Evolutionary conservation across 148 eudicot species (phyloP).

Genomic region (Nepenthes mirabilis): DNA sequence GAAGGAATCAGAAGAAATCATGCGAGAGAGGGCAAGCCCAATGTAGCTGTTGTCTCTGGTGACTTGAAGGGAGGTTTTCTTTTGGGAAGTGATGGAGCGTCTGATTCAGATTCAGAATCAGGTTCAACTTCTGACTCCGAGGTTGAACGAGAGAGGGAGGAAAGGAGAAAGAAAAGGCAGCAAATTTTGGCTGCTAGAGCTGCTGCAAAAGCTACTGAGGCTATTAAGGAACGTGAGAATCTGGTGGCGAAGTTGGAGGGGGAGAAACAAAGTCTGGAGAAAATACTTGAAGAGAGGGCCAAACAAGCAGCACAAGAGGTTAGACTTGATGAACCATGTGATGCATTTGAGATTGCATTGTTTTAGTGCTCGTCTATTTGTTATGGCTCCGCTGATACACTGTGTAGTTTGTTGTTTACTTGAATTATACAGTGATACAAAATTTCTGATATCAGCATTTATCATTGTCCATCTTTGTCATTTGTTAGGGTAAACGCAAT

Average conservation of each 20-base stretch:
- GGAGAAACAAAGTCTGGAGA: constrained; percentile 90
- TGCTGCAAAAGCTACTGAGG: constrained; percentile 69
- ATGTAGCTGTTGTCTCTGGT: constrained; percentile 11
- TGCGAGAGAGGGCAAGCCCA: constrained; percentile 8
- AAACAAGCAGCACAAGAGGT: constrained; percentile 93
- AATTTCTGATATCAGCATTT: too few relatives aligned
- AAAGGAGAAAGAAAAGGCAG: constrained; percentile 47
- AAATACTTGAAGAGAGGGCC: constrained; percentile 85
- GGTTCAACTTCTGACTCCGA: constrained; percentile 67
- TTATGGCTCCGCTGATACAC: too few relatives aligned
- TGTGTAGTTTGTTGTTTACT: too few relatives aligned
- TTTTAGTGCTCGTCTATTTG: not conserved
- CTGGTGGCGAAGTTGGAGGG: constrained; percentile 90
- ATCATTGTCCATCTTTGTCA: too few relatives aligned
- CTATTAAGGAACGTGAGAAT: constrained; percentile 85
- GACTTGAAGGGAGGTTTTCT: constrained; percentile 24
- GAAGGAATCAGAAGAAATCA: constrained; percentile 13
- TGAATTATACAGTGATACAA: too few relatives aligned
- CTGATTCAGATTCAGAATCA: constrained; percentile 62
- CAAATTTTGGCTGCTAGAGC: constrained; percentile 83
- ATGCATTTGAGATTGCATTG: not conserved
- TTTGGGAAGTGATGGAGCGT: constrained; percentile 42
- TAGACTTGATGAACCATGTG: not conserved
- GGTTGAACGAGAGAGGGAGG: constrained; percentile 62
- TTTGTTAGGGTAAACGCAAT: too few relatives aligned